Percentiles rank a stretch among this genome's conserved stretches.
Evolutionary conservation across 495 filamentous ascomycete species (phyloP).

Genomic region (Neurospora cerealis): DNA sequence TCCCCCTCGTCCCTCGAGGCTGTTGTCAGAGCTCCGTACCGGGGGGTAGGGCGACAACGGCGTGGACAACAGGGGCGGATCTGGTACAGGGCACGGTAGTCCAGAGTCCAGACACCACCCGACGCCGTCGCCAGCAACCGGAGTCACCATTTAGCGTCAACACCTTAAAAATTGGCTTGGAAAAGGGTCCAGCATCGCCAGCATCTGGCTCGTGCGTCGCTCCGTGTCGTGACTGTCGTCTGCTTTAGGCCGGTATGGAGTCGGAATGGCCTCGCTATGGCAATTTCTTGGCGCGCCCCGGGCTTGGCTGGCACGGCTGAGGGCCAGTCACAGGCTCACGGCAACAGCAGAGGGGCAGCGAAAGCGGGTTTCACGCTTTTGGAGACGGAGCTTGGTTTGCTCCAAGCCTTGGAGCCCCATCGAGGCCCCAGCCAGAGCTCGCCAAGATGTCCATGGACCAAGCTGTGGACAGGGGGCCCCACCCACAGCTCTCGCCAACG

Average conservation of each 20-base stretch:
- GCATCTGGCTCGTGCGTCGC: not conserved
- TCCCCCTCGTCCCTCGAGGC: not conserved
- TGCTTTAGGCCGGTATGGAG: not conserved
- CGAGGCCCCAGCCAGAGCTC: not conserved
- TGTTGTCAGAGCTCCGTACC: not conserved
- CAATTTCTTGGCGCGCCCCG: not conserved
- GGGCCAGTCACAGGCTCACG: not conserved
- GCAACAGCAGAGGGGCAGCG: not conserved
- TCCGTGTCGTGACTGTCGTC: not conserved
- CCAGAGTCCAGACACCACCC: not conserved
- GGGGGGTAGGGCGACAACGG: not conserved
- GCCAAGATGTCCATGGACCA: not conserved
- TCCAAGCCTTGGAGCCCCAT: not conserved
- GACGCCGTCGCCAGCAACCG: not conserved
- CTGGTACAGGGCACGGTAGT: not conserved
- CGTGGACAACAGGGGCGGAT: not conserved
- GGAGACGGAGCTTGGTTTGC: not conserved
- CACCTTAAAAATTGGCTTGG: not conserved
- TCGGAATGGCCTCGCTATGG: not conserved
- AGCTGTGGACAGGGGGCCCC: not conserved
- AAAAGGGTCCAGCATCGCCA: not conserved
- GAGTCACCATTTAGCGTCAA: not conserved
- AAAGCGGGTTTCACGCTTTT: not conserved
- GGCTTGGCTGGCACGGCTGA: not conserved
- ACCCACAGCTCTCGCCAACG: conserved; percentile 11